These are phyloP conservation scores for Nectriaceae sp. DNA, from an alignment of 2,329 filamentous ascomycete genomes.

Conservation along the genomic window DNA sequence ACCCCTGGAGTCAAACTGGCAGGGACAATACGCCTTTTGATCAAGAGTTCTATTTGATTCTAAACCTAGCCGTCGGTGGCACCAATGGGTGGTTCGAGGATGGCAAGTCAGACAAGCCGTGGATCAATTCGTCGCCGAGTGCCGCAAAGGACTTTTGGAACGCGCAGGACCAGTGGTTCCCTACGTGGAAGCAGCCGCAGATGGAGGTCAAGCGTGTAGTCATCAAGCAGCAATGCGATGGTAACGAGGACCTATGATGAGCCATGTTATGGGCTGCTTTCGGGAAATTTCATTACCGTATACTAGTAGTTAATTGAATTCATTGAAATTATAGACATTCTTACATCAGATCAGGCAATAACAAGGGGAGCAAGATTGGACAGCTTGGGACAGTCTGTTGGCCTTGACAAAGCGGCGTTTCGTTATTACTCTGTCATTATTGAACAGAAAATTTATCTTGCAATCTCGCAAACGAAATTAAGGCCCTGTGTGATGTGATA, in stretches of 20 bases:
- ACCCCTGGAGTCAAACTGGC: slow-evolving; percentile 66
- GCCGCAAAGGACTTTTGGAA: slow-evolving; percentile 80
- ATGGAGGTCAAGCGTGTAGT: slow-evolving; percentile 71
- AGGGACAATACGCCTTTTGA: slow-evolving; percentile 71
- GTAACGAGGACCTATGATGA: slow-evolving; percentile 51
- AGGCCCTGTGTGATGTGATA: too few relatives aligned
- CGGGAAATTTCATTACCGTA: background rate
- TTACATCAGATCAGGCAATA: too few relatives aligned
- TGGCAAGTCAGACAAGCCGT: slow-evolving; percentile 71
- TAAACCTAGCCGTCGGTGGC: slow-evolving; percentile 75
- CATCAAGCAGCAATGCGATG: slow-evolving; percentile 71
- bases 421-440: too few relatives aligned
- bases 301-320: too few relatives aligned
- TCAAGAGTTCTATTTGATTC: slow-evolving; percentile 72
- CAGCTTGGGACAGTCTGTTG: too few relatives aligned
- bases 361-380: too few relatives aligned
- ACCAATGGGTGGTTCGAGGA: slow-evolving; percentile 87
- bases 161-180: slow-evolving; percentile 63
- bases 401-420: too few relatives aligned
- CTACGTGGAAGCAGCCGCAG: slow-evolving; percentile 70
- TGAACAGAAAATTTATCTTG: too few relatives aligned
- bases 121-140: slow-evolving; percentile 68
- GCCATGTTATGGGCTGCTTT: background rate
- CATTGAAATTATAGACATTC: too few relatives aligned
- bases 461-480: too few relatives aligned